These are phyloP conservation scores for Tetrahymena thermophila DNA, from an alignment of 73 alveolate species.

Conservation along the genomic window DNA sequence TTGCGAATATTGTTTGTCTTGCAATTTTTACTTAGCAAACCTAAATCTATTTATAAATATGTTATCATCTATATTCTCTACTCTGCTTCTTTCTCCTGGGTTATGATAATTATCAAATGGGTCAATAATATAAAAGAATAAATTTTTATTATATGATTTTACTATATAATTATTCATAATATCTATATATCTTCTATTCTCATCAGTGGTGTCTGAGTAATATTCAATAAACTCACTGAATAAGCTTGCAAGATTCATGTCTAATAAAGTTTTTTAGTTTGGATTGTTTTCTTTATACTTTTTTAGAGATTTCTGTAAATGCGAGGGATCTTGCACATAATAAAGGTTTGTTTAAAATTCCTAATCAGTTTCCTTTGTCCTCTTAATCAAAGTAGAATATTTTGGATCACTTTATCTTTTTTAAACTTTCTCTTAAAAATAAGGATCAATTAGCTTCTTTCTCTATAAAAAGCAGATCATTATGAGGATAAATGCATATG, in stretches of 20 bases:
- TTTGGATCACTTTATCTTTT: neutral
- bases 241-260: neutral
- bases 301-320: neutral
- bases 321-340: neutral
- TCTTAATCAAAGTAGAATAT: neutral
- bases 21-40: neutral
- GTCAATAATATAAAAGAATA: neutral
- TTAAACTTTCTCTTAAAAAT: neutral
- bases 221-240: neutral
- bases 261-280: neutral
- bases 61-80: neutral
- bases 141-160: neutral
- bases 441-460: neutral
- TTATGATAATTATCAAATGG: neutral
- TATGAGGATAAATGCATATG: neutral
- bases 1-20: neutral
- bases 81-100: neutral
- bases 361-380: neutral
- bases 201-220: neutral
- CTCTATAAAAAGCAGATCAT: neutral
- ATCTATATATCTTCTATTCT: neutral
- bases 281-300: neutral
- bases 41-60: neutral
- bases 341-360: neutral
- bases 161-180: neutral